phyloP scores from a whole-genome alignment of 352 stramenopile genomes.

The Stramenopiles sp. region DNA sequence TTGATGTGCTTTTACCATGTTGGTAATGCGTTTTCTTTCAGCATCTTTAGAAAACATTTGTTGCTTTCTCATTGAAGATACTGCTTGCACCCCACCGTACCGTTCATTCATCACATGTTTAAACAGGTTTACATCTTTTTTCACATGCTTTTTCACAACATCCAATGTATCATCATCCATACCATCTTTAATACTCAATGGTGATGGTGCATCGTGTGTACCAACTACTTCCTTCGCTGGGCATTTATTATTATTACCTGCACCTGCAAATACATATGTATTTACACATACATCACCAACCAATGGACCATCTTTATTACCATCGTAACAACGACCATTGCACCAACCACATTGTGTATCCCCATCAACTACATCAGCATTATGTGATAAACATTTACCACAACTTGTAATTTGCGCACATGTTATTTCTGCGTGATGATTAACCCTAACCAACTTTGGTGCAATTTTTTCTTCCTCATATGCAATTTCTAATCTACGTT shows the following conservation, averaged over 20 bases:
- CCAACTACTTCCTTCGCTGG: background rate
- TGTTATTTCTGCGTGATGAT: background rate
- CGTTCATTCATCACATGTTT: background rate
- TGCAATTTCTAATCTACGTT: background rate
- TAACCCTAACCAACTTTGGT: background rate
- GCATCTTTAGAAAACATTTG: background rate
- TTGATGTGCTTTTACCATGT: background rate
- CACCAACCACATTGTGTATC: constrained; percentile 9
- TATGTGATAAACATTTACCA: background rate
- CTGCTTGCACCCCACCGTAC: background rate
- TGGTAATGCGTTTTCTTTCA: background rate
- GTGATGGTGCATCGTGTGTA: background rate
- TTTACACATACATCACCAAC: constrained; percentile 7
- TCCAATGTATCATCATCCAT: constrained; percentile 9
- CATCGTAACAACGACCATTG: constrained; percentile 8
- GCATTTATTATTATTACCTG: background rate
- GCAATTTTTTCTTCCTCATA: background rate
- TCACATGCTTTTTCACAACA: background rate
- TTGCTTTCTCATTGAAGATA: background rate
- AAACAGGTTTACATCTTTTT: background rate
- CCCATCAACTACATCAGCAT: background rate
- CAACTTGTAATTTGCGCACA: background rate
- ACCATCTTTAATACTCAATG: constrained; percentile 6
- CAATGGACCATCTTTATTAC: constrained; percentile 7
- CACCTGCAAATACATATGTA: constrained; percentile 1